Conservation (phyloP, 2,329 filamentous ascomycete genomes). For the Penicillium sclerotigenum region DNA sequence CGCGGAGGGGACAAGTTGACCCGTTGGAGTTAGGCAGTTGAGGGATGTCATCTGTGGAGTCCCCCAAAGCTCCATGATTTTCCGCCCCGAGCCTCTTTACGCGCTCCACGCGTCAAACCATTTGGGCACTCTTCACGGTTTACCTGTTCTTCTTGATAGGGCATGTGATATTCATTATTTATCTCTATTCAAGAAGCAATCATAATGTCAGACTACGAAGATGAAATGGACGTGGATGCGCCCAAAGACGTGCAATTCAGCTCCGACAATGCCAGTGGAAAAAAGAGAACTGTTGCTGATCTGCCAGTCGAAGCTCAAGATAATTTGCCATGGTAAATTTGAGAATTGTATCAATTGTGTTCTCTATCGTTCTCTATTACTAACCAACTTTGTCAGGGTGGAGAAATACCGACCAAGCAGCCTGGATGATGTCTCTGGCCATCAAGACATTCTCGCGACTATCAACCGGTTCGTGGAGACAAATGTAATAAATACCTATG, state of each 20-base stretch:
- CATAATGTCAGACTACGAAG: slow-evolving; percentile 56
- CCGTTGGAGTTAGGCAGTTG: slow-evolving; percentile 13
- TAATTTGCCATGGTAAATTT: slow-evolving; percentile 76
- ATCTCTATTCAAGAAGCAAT: background rate
- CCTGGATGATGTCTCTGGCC: slow-evolving; percentile 88
- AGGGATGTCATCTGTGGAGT: slow-evolving; percentile 32
- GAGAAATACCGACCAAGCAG: slow-evolving; percentile 93
- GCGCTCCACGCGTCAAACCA: slow-evolving; percentile 36
- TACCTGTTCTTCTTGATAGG: background rate
- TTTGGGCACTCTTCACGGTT: background rate
- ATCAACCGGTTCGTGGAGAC: slow-evolving; percentile 97
- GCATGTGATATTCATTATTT: slow-evolving; percentile 3
- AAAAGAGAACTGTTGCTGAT: slow-evolving; percentile 90
- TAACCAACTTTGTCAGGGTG: slow-evolving; percentile 58
- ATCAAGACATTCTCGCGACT: slow-evolving; percentile 94
- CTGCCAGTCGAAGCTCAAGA: slow-evolving; percentile 92
- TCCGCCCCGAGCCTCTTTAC: slow-evolving; percentile 43
- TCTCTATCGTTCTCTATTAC: slow-evolving; percentile 7
- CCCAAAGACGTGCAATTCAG: slow-evolving; percentile 62
- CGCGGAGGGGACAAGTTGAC: slow-evolving; percentile 7
- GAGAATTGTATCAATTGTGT: too few relatives aligned
- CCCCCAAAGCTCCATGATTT: slow-evolving; percentile 32
- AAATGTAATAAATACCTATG: slow-evolving; percentile 55
- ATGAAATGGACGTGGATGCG: slow-evolving; percentile 68
- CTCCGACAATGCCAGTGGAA: slow-evolving; percentile 65